These are phyloP conservation scores for Magnusiomyces ingens DNA, from an alignment of 1,139 yeast genomes.

Conservation along the genomic window DNA sequence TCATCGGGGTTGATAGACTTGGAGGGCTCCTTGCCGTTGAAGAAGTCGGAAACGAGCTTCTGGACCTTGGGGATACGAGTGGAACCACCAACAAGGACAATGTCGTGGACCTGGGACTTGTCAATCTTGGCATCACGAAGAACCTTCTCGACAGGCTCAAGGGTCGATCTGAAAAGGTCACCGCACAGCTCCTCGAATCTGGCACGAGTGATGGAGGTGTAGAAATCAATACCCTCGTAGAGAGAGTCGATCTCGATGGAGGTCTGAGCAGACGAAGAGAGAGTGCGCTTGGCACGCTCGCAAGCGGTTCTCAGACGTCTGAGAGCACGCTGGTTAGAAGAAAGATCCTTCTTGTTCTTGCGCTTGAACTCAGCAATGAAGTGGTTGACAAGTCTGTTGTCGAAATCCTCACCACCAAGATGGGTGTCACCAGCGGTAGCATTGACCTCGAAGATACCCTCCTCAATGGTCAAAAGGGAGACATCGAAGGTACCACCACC, in stretches of 20 bases:
- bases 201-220: constrained; percentile 96
- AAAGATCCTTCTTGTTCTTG: constrained; percentile 91
- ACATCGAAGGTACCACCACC: constrained; percentile 25
- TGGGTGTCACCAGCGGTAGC: constrained; percentile 99
- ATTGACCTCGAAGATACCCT: constrained; percentile 99
- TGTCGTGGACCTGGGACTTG: constrained; percentile 87
- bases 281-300: constrained; percentile 99
- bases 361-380: constrained; percentile 94
- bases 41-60: constrained; percentile 95
- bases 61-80: constrained; percentile 99
- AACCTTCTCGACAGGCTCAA: constrained; percentile 97
- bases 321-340: constrained; percentile 90
- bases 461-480: constrained; percentile 91
- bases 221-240: constrained; percentile 94
- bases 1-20: constrained; percentile 18
- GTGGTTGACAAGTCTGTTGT: constrained; percentile 90
- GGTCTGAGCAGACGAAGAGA: constrained; percentile 94
- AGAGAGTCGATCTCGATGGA: constrained; percentile 95
- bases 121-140: constrained; percentile 90
- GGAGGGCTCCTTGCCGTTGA: constrained; percentile 69
- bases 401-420: constrained; percentile 99
- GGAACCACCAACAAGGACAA: constrained; percentile 99
- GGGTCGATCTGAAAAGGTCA: constrained; percentile 91
- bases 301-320: constrained; percentile 99
- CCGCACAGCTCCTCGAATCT: constrained; percentile 97